Evolutionary conservation across 1,139 yeast genomes (phyloP).

Genomic region (Taphrina populina): DNA sequence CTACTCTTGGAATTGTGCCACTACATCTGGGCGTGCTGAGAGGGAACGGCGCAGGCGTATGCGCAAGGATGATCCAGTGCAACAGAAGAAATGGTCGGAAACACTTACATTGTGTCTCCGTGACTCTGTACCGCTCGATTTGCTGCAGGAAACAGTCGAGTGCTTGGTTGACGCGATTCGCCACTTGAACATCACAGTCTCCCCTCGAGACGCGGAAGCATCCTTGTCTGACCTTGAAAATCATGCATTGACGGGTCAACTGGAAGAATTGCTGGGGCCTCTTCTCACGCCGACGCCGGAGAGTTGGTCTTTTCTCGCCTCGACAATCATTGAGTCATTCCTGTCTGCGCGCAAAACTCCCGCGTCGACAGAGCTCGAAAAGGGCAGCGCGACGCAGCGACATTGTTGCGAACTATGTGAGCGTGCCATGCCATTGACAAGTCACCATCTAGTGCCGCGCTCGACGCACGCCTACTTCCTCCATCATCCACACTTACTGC

Average conservation of each 20-base stretch:
- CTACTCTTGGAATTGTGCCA: no score
- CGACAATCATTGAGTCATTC: background rate
- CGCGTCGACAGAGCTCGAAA: no score
- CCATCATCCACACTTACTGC: background rate
- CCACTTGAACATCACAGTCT: background rate
- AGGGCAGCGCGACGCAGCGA: background rate
- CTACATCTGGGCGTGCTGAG: no score
- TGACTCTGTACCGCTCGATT: slow-evolving; percentile 2
- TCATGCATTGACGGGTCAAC: background rate
- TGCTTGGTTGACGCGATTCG: background rate
- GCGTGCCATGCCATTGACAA: slow-evolving; percentile 29
- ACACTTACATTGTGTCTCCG: background rate
- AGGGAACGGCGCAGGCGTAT: no score
- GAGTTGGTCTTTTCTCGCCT: slow-evolving; percentile 5
- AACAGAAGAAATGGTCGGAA: no score
- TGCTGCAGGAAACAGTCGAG: slow-evolving; percentile 1
- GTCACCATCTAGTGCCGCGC: slow-evolving; percentile 26
- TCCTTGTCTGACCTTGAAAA: background rate
- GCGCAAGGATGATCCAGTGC: no score
- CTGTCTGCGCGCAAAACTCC: no score
- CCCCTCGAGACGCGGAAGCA: background rate
- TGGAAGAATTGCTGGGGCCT: background rate
- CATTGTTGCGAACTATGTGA: slow-evolving; percentile 24
- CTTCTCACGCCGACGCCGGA: background rate
- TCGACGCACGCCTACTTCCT: slow-evolving; percentile 30